Conservation (phyloP, 805 yeast genomes). For the Ogataea pini region DNA sequence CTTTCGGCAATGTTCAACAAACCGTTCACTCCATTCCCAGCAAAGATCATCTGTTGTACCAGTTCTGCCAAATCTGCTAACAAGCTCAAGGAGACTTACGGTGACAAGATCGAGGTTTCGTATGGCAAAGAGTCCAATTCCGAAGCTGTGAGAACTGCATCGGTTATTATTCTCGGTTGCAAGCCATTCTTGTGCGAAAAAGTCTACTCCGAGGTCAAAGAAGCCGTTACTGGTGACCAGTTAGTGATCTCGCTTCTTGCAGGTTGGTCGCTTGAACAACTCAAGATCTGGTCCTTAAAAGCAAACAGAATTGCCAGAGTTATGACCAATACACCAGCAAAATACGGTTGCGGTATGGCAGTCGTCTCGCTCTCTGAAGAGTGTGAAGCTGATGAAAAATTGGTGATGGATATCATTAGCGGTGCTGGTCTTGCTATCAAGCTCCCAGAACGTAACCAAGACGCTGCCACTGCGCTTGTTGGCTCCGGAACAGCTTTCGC, state of each 20-base stretch:
- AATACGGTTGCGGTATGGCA: conserved; percentile 91
- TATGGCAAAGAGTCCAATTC: conserved; percentile 49
- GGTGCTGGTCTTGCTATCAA: conserved; percentile 69
- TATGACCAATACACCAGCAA: conserved; percentile 98
- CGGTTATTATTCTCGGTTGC: conserved; percentile 78
- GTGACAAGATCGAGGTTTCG: conserved; percentile 52
- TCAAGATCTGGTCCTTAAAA: conserved; percentile 50
- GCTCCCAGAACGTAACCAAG: conserved; percentile 90
- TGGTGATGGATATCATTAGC: conserved; percentile 52
- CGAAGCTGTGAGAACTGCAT: conserved; percentile 61
- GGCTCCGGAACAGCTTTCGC: conserved; percentile 98
- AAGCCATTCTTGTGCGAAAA: conserved; percentile 78
- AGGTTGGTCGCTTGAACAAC: conserved; percentile 83
- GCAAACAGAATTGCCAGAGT: conserved; percentile 64
- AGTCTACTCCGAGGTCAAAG: conserved; percentile 54
- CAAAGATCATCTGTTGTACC: conserved; percentile 77
- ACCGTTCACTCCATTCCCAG: conserved; percentile 57
- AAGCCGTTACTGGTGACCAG: conserved; percentile 39
- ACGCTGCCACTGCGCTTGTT: conserved; percentile 90
- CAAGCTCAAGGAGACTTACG: conserved; percentile 51
- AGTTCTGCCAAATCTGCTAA: conserved; percentile 52
- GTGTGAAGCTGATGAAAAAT: conserved; percentile 47
- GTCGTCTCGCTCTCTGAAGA: conserved; percentile 72
- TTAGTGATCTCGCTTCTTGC: conserved; percentile 79
- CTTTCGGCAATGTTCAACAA: conserved; percentile 70